Evolutionary conservation across 2,329 filamentous ascomycete genomes (phyloP), one percentile per base, ranked within the genome.

Genomic region (Neocucurbitaria cava): DNA sequence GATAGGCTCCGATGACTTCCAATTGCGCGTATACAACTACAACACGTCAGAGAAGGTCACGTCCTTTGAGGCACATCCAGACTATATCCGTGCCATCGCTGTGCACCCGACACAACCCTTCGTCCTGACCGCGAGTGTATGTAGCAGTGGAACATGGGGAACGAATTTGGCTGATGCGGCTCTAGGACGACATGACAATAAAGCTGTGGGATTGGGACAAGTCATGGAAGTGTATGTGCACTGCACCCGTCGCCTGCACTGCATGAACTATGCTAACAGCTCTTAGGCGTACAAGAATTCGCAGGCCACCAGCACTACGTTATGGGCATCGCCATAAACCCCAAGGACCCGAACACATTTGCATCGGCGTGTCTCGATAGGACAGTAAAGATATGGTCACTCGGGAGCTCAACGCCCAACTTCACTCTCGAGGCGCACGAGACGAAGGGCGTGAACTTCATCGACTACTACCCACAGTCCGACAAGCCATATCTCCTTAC

Each of bases 151-250:
- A 17, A 20, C 46, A 18, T 15, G 7, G 30, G 9, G 17, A 13
- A 46, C n/a, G 43, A 31, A 41, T 30, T 38, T 38, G 47, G 61
- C 68, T 74, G 56, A 75, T 56, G 26, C 43, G 44, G 44, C 45
- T 36, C 21, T 52, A 74, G 67, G 70, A 75, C 71, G 71, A 75
- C 48, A 77, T 75, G 74, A 76, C 74, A 52, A 96, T 97, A 75
- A 96, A 95, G 83, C 84, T 97, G 46, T 99, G 95, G 93, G 93
- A 99, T 76, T 99, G 95, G 95, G 95, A 99, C 69, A 96, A 95
- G 78, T 87, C 87, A 66, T 99, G 95, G 95, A 96, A 97, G 77
- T 98, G 94, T 74, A 67, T 46, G 68, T 65, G 30, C 18, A 51
- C 1, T 65, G 30, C 18, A 51, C 1, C 5, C 20, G 15, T 10